Percentiles rank a stretch among this genome's conserved stretches.
Conservation (phyloP, 306 rosid genomes). For the Ochetophila trinervis region DNA sequence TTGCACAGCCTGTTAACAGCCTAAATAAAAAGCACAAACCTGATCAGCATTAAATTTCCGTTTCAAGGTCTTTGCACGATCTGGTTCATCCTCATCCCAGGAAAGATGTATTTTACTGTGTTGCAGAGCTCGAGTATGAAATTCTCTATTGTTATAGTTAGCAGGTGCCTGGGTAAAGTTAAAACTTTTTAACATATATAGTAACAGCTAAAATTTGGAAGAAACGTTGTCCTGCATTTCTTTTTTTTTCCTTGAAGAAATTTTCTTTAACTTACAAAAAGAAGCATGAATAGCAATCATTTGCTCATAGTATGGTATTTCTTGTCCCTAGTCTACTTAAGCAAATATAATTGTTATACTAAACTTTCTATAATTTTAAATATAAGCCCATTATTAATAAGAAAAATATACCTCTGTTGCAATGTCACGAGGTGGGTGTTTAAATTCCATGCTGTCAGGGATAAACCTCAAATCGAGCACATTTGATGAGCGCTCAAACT, state of each 20-base stretch:
- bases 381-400: not conserved
- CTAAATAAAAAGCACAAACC: constrained; percentile 44
- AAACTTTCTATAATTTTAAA: not conserved
- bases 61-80: constrained; percentile 59
- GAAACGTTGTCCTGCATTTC: not conserved
- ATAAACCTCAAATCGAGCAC: constrained; percentile 86
- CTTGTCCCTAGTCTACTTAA: not conserved
- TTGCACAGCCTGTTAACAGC: not conserved
- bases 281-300: not conserved
- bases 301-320: not conserved
- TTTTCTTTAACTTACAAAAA: not conserved
- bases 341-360: not conserved
- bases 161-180: constrained; percentile 58
- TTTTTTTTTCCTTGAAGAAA: not conserved
- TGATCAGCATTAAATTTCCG: constrained; percentile 66
- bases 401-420: constrained; percentile 65
- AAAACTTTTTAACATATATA: constrained; percentile 22
- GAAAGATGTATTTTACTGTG: constrained; percentile 66
- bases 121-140: constrained; percentile 78
- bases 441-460: constrained; percentile 75
- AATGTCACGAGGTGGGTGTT: constrained; percentile 64
- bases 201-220: not conserved
- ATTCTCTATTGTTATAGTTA: constrained; percentile 59
- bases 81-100: constrained; percentile 97
- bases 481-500: constrained; percentile 71